Evolutionary conservation across 2,329 filamentous ascomycete species (phyloP).

Genomic region (Fusarium udum): DNA sequence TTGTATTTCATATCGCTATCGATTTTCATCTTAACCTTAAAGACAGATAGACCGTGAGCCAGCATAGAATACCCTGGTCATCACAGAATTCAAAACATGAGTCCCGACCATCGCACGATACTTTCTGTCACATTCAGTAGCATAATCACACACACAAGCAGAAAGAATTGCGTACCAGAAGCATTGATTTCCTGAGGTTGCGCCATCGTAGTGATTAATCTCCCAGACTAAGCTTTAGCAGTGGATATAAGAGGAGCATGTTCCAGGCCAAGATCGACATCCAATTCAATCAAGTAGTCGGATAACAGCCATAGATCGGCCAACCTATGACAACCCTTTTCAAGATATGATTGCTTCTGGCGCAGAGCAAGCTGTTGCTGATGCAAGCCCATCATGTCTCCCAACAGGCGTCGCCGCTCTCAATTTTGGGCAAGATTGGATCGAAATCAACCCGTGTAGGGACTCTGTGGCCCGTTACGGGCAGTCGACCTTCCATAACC

Average conservation of each 20-base stretch:
- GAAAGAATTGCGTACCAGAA: neutral
- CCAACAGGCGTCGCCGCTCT: neutral
- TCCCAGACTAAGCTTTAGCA: neutral
- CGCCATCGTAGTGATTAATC: neutral
- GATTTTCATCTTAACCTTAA: neutral
- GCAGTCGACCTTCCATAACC: neutral
- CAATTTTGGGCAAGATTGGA: neutral
- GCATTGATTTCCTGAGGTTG: neutral
- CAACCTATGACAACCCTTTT: neutral
- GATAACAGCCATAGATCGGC: neutral
- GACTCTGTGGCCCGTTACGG: neutral
- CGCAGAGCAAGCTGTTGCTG: neutral
- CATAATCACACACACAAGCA: neutral
- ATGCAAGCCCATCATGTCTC: neutral
- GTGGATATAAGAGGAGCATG: neutral
- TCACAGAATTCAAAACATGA: neutral
- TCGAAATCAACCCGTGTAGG: neutral
- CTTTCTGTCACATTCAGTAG: neutral
- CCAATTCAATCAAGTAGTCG: neutral
- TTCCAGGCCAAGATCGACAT: neutral
- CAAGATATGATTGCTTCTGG: neutral
- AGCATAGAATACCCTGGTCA: neutral
- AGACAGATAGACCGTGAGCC: neutral
- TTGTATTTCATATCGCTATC: neutral
- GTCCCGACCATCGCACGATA: neutral